phyloP scores from a whole-genome alignment of 352 stramenopile species.

The Hyaloperonospora arabidopsidis region DNA sequence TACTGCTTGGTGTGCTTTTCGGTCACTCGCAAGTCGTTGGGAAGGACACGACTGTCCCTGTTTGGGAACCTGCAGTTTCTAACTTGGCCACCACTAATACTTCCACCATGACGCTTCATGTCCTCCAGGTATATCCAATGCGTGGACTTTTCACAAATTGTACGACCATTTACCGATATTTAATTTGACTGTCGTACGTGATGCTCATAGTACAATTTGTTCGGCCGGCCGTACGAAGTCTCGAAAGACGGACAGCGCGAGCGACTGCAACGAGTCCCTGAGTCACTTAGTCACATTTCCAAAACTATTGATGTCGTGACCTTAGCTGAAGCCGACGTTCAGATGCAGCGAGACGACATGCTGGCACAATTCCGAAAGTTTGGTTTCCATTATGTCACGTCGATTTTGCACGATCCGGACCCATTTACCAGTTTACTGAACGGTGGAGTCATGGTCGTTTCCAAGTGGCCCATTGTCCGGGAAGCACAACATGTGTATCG shows the following conservation, averaged over 20 bases:
- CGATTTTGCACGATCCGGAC: slow-evolving; percentile 65
- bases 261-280: slow-evolving; percentile 52
- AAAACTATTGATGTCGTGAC: slow-evolving; percentile 63
- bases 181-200: no score
- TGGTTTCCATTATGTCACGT: slow-evolving; percentile 57
- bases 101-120: no score
- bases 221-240: slow-evolving; percentile 59
- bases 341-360: slow-evolving; percentile 49
- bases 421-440: slow-evolving; percentile 79
- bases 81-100: no score
- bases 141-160: no score
- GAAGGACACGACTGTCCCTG: no score
- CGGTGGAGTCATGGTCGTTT: slow-evolving; percentile 72
- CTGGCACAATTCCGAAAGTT: slow-evolving; percentile 43
- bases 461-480: slow-evolving; percentile 69
- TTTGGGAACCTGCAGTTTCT: no score
- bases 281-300: slow-evolving; percentile 38
- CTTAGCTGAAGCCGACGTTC: slow-evolving; percentile 61
- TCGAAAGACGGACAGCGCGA: slow-evolving; percentile 63
- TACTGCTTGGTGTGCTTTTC: no score
- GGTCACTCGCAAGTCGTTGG: no score
- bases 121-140: no score
- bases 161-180: no score
- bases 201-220: slow-evolving; percentile 65
- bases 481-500: slow-evolving; percentile 77